Conservation (phyloP, 257 asterid species). For the Solanum sitiens region DNA sequence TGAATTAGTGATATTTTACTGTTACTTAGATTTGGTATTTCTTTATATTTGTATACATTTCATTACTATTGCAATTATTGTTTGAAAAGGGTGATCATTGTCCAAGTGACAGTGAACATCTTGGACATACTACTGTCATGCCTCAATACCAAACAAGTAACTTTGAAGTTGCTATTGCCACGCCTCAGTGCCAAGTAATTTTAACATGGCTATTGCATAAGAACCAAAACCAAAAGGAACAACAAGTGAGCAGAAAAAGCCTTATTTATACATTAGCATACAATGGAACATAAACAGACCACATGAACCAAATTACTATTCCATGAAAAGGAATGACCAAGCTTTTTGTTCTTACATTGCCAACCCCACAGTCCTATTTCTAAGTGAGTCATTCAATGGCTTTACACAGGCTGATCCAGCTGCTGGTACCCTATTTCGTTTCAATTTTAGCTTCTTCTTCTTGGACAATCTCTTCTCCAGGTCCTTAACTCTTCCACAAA, state of each 20-base stretch:
- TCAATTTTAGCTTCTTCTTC: constrained; percentile 44
- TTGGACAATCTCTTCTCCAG: constrained; percentile 46
- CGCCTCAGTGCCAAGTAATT: background rate
- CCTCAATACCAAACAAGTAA: no score
- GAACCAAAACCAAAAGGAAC: background rate
- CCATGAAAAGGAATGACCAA: background rate
- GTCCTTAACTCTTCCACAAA: constrained; percentile 45
- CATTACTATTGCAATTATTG: background rate
- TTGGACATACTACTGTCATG: background rate
- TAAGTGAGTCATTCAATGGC: background rate
- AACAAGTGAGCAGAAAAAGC: background rate
- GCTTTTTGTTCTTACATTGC: background rate
- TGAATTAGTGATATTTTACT: background rate
- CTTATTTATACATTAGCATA: background rate
- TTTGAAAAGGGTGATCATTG: background rate
- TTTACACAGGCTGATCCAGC: constrained; percentile 6
- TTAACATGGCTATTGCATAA: background rate
- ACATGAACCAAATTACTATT: background rate
- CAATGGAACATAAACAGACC: background rate
- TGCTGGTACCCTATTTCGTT: background rate
- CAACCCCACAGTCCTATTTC: background rate
- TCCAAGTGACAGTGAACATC: no score
- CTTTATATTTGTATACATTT: background rate
- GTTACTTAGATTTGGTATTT: background rate
- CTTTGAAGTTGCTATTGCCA: no score